Conservation (phyloP, 805 yeast genomes). For the Metschnikowia similis region DNA sequence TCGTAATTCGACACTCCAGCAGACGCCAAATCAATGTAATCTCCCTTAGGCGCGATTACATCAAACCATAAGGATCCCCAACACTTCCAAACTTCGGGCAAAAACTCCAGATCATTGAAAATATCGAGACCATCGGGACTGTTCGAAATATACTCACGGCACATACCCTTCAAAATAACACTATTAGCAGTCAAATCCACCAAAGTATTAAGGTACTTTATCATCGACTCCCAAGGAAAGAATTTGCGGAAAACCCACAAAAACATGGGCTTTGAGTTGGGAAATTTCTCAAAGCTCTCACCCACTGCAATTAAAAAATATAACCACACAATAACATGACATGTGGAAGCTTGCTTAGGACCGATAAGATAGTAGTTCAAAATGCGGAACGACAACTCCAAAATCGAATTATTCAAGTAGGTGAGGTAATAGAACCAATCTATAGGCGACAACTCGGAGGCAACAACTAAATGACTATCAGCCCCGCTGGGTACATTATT, state of each 20-base stretch:
- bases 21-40: constrained; percentile 43
- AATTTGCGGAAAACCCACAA: constrained; percentile 49
- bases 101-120: constrained; percentile 55
- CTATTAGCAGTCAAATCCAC: constrained; percentile 32
- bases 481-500: constrained; percentile 16
- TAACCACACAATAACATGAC: constrained; percentile 74
- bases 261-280: constrained; percentile 45
- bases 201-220: constrained; percentile 59
- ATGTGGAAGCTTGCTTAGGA: constrained; percentile 64
- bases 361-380: constrained; percentile 63
- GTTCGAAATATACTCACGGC: constrained; percentile 18
- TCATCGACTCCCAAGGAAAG: constrained; percentile 66
- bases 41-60: constrained; percentile 48
- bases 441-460: constrained; percentile 29
- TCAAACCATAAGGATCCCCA: constrained; percentile 87
- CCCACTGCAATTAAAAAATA: constrained; percentile 67
- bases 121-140: constrained; percentile 42
- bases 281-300: constrained; percentile 45
- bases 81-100: constrained; percentile 78
- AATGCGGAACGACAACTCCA: constrained; percentile 67
- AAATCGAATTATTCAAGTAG: constrained; percentile 56
- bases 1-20: constrained; percentile 54
- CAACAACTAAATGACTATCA: constrained; percentile 30
- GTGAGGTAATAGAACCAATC: constrained; percentile 59
- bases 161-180: constrained; percentile 20